phyloP scores from a whole-genome alignment of 2,329 filamentous ascomycete genomes.

The Leptodontidium sp. region DNA sequence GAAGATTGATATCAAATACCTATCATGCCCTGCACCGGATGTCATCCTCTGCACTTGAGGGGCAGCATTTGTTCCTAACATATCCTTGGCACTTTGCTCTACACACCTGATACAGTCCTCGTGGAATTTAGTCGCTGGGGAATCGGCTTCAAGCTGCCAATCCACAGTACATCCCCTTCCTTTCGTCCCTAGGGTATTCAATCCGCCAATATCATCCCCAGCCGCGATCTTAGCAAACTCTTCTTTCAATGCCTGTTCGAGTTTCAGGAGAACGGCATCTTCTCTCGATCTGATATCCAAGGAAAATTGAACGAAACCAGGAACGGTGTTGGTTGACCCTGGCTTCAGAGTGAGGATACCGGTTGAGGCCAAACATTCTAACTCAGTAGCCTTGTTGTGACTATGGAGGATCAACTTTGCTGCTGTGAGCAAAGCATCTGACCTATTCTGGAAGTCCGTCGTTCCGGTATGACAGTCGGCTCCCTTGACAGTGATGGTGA shows the following conservation, averaged over 20 bases:
- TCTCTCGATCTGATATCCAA: slow-evolving; percentile 71
- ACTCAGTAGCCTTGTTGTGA: slow-evolving; percentile 66
- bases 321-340: slow-evolving; percentile 77
- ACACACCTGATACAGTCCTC: slow-evolving; percentile 72
- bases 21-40: slow-evolving; percentile 71
- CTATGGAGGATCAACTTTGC: slow-evolving; percentile 72
- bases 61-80: slow-evolving; percentile 59
- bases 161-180: slow-evolving; percentile 61
- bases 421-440: slow-evolving; percentile 73
- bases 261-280: slow-evolving; percentile 62
- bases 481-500: slow-evolving; percentile 70
- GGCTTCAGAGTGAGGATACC: slow-evolving; percentile 73
- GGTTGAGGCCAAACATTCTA: slow-evolving; percentile 68
- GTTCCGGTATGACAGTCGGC: slow-evolving; percentile 79
- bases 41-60: slow-evolving; percentile 61
- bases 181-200: slow-evolving; percentile 53
- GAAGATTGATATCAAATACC: slow-evolving; percentile 37
- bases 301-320: slow-evolving; percentile 71
- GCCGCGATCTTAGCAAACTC: slow-evolving; percentile 68
- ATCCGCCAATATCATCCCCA: slow-evolving; percentile 59
- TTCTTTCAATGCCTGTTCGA: slow-evolving; percentile 62
- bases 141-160: slow-evolving; percentile 69
- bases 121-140: slow-evolving; percentile 70
- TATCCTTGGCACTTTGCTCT: slow-evolving; percentile 62
- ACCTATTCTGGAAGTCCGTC: slow-evolving; percentile 70